Percentiles rank a stretch among this genome's conserved stretches.
Conservation (phyloP, 2,329 filamentous ascomycete species). For the Aspergillus hortae region DNA sequence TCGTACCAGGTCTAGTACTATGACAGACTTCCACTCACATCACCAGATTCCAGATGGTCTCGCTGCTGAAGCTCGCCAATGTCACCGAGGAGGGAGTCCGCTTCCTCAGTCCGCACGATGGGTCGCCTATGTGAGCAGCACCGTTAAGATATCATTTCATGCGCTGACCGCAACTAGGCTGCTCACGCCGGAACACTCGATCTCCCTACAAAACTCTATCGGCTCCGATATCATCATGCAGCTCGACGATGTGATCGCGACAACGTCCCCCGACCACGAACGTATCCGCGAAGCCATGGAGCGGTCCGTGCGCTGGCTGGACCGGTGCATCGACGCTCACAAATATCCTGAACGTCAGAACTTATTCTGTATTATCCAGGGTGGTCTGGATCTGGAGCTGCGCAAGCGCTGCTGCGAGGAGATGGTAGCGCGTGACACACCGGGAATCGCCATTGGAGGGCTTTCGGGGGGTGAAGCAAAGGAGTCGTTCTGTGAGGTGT, state of each 20-base stretch:
- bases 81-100: constrained; percentile 94
- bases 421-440: constrained; percentile 88
- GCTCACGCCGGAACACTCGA: constrained; percentile 94
- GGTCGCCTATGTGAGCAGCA: constrained; percentile 69
- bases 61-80: constrained; percentile 83
- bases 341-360: constrained; percentile 80
- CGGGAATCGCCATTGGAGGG: constrained; percentile 93
- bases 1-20: constrained; percentile 18
- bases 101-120: constrained; percentile 95
- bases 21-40: not conserved
- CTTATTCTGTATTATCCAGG: constrained; percentile 97
- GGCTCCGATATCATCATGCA: constrained; percentile 99
- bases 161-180: constrained; percentile 49
- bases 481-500: constrained; percentile 82
- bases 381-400: constrained; percentile 84
- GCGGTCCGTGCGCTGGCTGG: constrained; percentile 90
- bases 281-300: constrained; percentile 95
- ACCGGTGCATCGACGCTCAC: constrained; percentile 89
- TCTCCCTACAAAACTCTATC: constrained; percentile 92
- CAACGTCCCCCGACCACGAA: constrained; percentile 81
- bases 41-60: constrained; percentile 95
- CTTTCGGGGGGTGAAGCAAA: constrained; percentile 95
- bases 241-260: constrained; percentile 94
- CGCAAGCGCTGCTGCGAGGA: constrained; percentile 75
- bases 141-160: not conserved